Percentiles rank a stretch among this genome's conserved stretches.
Conservation (phyloP, 108 stramenopile species). For the Ochromonas danica region DNA sequence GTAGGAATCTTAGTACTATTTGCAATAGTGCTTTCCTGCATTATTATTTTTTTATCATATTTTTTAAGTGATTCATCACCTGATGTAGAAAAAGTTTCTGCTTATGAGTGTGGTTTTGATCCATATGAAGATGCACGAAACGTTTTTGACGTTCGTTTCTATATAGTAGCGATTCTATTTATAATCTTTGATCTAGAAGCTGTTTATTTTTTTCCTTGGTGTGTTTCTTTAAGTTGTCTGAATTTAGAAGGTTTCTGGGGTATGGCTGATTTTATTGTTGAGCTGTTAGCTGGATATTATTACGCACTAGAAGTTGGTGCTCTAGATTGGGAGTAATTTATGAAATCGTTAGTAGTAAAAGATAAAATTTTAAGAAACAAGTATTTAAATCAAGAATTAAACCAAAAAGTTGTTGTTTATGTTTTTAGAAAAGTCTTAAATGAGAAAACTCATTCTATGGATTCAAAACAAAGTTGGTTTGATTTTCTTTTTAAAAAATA, state of each 20-base stretch:
- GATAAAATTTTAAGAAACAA: slow-evolving; percentile 20
- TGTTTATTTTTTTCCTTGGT: slow-evolving; percentile 53
- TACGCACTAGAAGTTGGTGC: slow-evolving; percentile 47
- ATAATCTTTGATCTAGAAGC: slow-evolving; percentile 55
- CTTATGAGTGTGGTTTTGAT: slow-evolving; percentile 56
- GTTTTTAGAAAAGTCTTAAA: slow-evolving; percentile 19
- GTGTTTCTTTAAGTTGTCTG: slow-evolving; percentile 37
- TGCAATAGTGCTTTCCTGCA: slow-evolving; percentile 31
- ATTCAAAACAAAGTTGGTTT: slow-evolving; percentile 18
- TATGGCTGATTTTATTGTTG: slow-evolving; percentile 52
- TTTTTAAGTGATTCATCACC: slow-evolving; percentile 41
- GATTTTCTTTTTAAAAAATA: slow-evolving; percentile 1
- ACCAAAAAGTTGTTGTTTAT: slow-evolving; percentile 9
- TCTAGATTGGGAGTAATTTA: slow-evolving; percentile 49
- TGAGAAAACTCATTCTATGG: slow-evolving; percentile 3
- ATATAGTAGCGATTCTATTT: slow-evolving; percentile 53
- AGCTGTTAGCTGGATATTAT: slow-evolving; percentile 45
- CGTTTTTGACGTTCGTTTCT: slow-evolving; percentile 49
- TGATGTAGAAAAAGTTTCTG: slow-evolving; percentile 50
- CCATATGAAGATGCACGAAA: slow-evolving; percentile 53
- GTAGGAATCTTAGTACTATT: slow-evolving; percentile 31
- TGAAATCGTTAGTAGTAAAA: slow-evolving; percentile 5
- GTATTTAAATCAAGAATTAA: slow-evolving; percentile 25
- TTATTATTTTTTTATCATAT: slow-evolving; percentile 46
- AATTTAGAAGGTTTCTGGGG: slow-evolving; percentile 49